These are phyloP conservation scores for Nothopassalora personata DNA, from an alignment of 2,329 filamentous ascomycete species.

Conservation along the genomic window DNA sequence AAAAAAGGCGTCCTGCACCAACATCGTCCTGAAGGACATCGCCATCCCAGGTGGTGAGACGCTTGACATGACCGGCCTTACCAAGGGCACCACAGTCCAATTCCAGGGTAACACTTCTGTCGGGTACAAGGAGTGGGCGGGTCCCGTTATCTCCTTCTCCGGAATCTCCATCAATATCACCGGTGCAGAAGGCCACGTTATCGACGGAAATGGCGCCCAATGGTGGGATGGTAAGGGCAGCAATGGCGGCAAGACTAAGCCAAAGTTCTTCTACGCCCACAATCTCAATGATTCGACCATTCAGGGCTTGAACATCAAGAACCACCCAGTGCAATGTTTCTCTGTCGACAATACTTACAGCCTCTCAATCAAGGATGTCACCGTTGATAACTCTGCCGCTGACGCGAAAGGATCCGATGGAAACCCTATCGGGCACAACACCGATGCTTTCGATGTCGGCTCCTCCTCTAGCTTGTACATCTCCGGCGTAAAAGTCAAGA, in stretches of 20 bases:
- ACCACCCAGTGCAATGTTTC: conserved; percentile 40
- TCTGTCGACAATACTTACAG: conserved; percentile 32
- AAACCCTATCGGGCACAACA: conserved; percentile 36
- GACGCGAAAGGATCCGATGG: conserved; percentile 34
- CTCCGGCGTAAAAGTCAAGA: conserved; percentile 27
- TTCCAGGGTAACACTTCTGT: conserved; percentile 64
- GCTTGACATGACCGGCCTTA: conserved; percentile 39
- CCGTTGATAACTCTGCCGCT: conserved; percentile 38
- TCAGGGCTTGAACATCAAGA: conserved; percentile 37
- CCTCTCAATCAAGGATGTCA: conserved; percentile 35
- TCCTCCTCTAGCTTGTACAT: conserved; percentile 28
- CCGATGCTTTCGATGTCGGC: conserved; percentile 35
- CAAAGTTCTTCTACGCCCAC: conserved; percentile 39
- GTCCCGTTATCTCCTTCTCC: conserved; percentile 58
- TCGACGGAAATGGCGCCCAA: conserved; percentile 45
- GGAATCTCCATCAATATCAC: conserved; percentile 53
- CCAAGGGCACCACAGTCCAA: conserved; percentile 39
- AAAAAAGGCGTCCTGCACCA: conserved; percentile 38
- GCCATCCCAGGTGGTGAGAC: conserved; percentile 36
- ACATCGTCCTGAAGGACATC: conserved; percentile 40
- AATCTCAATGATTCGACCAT: conserved; percentile 37
- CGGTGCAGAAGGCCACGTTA: conserved; percentile 47
- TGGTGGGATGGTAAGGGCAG: conserved; percentile 45
- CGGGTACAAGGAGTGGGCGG: conserved; percentile 60
- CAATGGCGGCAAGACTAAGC: conserved; percentile 43